Conservation (phyloP, 495 filamentous ascomycete genomes). For the Astrothelium subdiscretum region DNA sequence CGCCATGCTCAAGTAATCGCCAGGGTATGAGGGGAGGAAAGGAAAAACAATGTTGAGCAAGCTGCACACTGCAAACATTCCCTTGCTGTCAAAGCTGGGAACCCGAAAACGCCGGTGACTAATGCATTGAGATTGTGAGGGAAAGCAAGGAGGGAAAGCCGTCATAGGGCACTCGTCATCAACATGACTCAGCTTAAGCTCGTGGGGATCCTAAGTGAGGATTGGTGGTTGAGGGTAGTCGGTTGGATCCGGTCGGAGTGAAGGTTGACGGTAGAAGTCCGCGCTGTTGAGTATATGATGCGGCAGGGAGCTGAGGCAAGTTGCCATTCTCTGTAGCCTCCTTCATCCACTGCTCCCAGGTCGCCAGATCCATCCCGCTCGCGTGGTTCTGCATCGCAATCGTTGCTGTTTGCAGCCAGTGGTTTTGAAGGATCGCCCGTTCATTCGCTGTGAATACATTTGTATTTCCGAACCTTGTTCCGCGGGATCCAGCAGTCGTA, state of each 20-base stretch:
- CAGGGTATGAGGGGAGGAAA: constrained; percentile 2
- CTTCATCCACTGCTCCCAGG: neutral
- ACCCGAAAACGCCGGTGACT: neutral
- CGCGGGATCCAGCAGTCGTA: neutral
- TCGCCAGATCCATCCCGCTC: neutral
- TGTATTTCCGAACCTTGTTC: neutral
- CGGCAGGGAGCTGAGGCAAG: neutral
- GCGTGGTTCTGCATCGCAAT: neutral
- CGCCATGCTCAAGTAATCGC: constrained; percentile 1
- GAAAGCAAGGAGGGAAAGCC: neutral
- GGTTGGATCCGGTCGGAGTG: neutral
- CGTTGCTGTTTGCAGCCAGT: neutral
- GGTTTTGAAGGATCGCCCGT: neutral
- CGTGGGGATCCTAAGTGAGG: neutral
- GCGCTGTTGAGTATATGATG: neutral
- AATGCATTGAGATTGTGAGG: neutral
- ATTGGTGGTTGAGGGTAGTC: neutral
- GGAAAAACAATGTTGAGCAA: neutral
- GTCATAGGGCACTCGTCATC: neutral
- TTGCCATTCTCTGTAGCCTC: constrained; percentile 1
- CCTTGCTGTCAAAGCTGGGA: neutral
- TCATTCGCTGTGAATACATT: neutral
- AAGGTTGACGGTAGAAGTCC: neutral
- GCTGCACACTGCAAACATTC: neutral
- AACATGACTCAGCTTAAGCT: neutral